phyloP scores from a whole-genome alignment of 306 rosid species.

The Glycine tomentella region DNA sequence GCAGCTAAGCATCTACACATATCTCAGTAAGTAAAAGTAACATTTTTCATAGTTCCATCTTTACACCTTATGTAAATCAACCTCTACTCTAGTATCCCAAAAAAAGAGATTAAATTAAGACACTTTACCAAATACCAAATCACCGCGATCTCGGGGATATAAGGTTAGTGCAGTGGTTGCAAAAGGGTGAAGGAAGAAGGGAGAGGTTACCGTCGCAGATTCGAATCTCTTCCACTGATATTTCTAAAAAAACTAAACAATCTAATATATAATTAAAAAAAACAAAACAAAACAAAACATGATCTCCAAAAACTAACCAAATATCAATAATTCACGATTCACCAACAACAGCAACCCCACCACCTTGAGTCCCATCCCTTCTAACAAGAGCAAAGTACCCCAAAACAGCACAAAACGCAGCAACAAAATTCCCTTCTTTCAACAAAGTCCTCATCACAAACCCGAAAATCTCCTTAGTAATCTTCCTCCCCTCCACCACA shows the following conservation, averaged over 20 bases:
- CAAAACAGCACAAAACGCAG: conserved; percentile 87
- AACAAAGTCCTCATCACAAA: conserved; percentile 76
- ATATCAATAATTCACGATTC: background rate
- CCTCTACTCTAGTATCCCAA: background rate
- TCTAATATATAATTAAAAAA: too few species aligned
- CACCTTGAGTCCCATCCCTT: conserved; percentile 53
- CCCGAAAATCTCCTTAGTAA: conserved; percentile 73
- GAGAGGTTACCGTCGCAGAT: too few species aligned
- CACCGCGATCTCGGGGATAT: background rate
- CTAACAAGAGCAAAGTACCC: conserved; percentile 77
- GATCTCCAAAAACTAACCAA: too few species aligned
- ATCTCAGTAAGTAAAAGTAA: background rate
- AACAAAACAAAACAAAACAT: too few species aligned
- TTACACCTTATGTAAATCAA: background rate
- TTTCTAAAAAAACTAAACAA: too few species aligned
- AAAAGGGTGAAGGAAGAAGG: too few species aligned
- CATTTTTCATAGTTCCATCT: conserved; percentile 6
- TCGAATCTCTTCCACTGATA: too few species aligned
- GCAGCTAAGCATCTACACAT: conserved; percentile 36
- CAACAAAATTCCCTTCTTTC: conserved; percentile 89
- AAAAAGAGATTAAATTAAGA: conserved; percentile 12
- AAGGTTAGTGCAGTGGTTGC: too few species aligned
- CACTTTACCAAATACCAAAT: conserved; percentile 49
- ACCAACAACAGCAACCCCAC: conserved; percentile 20
- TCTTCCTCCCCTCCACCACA: conserved; percentile 90